These are phyloP conservation scores for Sutorius australiensis DNA, from an alignment of 768 basidiomycete genomes.

Conservation along the genomic window DNA sequence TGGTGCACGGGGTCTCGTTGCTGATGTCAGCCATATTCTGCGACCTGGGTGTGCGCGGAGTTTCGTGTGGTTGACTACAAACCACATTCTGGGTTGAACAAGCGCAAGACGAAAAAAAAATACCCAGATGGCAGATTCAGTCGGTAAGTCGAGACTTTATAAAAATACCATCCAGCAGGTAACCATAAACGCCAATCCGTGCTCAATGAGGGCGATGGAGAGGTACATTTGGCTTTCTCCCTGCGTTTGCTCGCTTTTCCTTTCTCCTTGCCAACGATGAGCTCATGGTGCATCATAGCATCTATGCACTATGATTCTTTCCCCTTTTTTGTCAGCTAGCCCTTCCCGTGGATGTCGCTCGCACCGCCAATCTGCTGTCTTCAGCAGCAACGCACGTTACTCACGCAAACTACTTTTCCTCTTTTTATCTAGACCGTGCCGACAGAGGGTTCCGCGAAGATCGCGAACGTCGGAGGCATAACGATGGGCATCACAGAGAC, in stretches of 20 bases:
- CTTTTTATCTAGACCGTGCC: slow-evolving; percentile 43
- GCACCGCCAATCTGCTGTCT: slow-evolving; percentile 40
- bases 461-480: slow-evolving; percentile 64
- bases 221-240: slow-evolving; percentile 33
- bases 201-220: slow-evolving; percentile 31
- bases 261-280: slow-evolving; percentile 47
- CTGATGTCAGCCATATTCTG: slow-evolving; percentile 27
- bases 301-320: slow-evolving; percentile 45
- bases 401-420: slow-evolving; percentile 48
- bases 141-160: slow-evolving; percentile 45
- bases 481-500: slow-evolving; percentile 49
- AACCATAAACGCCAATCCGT: slow-evolving; percentile 28
- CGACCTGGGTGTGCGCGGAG: slow-evolving; percentile 5
- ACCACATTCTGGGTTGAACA: slow-evolving; percentile 22
- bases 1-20: slow-evolving; percentile 21
- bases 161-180: slow-evolving; percentile 15
- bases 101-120: slow-evolving; percentile 15
- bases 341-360: slow-evolving; percentile 41
- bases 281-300: slow-evolving; percentile 59
- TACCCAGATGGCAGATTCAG: slow-evolving; percentile 45
- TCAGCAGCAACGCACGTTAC: slow-evolving; percentile 44
- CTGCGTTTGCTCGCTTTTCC: slow-evolving; percentile 27
- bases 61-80: slow-evolving; percentile 19
- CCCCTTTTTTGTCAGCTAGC: slow-evolving; percentile 53
- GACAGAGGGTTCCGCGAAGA: slow-evolving; percentile 60